Conservation (phyloP, 2,329 filamentous ascomycete genomes). For the Aspergillus aculeatus region DNA sequence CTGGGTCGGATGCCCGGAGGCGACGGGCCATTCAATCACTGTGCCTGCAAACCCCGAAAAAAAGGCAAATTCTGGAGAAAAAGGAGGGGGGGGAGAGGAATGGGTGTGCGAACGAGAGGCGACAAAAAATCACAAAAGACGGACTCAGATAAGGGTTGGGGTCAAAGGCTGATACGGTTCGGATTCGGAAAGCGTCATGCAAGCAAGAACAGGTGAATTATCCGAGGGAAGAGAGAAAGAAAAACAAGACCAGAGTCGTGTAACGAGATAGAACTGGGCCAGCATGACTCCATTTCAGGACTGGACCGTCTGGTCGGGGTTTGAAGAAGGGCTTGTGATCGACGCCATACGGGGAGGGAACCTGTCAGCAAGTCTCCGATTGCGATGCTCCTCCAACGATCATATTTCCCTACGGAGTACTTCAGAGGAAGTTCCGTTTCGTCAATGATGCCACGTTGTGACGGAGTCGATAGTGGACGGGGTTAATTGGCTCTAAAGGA, state of each 20-base stretch:
- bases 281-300: background rate
- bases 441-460: constrained; percentile 20
- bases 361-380: constrained; percentile 16
- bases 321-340: background rate
- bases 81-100: background rate
- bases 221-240: background rate
- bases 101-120: background rate
- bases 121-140: background rate
- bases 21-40: constrained; percentile 3
- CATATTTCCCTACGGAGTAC: constrained; percentile 10
- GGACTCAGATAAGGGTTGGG: background rate
- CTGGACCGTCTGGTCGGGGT: background rate
- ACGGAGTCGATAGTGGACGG: constrained; percentile 9
- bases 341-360: constrained; percentile 9
- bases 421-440: constrained; percentile 2
- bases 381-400: constrained; percentile 10
- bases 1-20: constrained; percentile 8
- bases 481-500: constrained; percentile 4
- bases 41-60: constrained; percentile 12
- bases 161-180: background rate
- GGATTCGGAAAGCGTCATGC: background rate
- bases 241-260: constrained; percentile 2
- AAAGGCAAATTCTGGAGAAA: constrained; percentile 2
- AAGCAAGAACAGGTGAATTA: background rate
- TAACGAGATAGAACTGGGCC: background rate